Base-by-base conservation (phyloP, 1,284 basidiomycete genomes). In the Trichosporon ovoides region DNA sequence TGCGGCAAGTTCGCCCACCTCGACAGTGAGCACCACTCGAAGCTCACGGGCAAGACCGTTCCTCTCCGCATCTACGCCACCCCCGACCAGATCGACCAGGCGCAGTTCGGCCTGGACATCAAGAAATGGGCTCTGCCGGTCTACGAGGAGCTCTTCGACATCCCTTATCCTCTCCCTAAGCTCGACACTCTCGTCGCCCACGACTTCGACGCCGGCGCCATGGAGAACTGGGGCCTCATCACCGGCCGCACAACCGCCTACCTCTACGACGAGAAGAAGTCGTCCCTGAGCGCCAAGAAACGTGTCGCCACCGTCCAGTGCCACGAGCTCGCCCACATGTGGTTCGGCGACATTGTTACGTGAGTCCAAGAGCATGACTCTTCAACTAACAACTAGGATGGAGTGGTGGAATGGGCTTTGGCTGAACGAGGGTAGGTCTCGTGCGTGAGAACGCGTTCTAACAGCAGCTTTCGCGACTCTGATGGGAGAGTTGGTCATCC, bases 181-280 rank as follows among this genome's bases (percentile, higher is more conserved):
- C 82, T 95, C 50, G 92, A 96, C 72, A 93, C 91, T 1, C 81
- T 94, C 13, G 80, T 76, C 83, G 89, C 84, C 7, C 84, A 83
- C 60, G 91, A 95, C 74, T 95, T 95, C 66, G 92, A 95, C 73
- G 87, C 88, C 34, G 91, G 89, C 54, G 92, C 91, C 3, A 95
- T 94, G 92, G 92, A 97, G 79, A 96, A 96, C 75, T 93, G 90
- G 85, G 91, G 93, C 58, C 80, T 97, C 59, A 96, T 97, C 71
- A 96, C 89, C 10, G 93, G 92, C 24, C 83, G 93, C 52, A 93
- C 91, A 2, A 85, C 81, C 40, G 87, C 87, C 2, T 89, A 91
- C 75, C 80, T 97, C 49, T 83, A 91, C 68, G 90, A 98, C 73
- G 85, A 85, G 11, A n/a, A 48, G 43, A 88, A 85, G 66, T 83